Evolutionary conservation across 305 asterid genomes (phyloP), one percentile per base, ranked within the genome.

Genomic region (Lippia alba): DNA sequence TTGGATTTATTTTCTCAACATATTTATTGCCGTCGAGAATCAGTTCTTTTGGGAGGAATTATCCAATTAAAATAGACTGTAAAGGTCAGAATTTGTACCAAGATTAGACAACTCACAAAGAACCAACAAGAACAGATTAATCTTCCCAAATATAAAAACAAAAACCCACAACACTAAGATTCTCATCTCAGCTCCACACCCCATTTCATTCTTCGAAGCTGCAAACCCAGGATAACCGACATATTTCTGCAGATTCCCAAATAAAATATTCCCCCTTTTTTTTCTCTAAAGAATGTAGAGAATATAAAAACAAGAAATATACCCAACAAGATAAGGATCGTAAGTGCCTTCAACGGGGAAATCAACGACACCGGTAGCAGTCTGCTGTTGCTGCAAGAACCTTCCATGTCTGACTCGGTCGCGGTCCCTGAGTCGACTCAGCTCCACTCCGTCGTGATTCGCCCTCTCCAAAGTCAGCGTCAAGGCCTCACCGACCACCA

Each of bases 321-420:
- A 93, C 97, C 98, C 98, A 64, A 91, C 94, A 75, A 79, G 80
- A 80, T 73, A 86, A 60, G 98, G 98, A 83, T 93, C 94, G 46
- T 78, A 93, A 69, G 90, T 87, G 71, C 98, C 98, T 67, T 87
- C 77, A 60, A 91, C 91, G 16, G 89, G 86, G 72, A 93, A 84
- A 86, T 93, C 91, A 75, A 85, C 84, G 68, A 93, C 89, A 50
- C 90, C 91, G 15, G 59, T 2, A 51, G 80, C 30, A 24, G 30
- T 24, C 30, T 24, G 71, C 79, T 70, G 82, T 62, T 89, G 94
- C 83, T 94, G 97, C 86, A 93, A 73, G 48, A 93, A 50, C 66
- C 97, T 74, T 50, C 92, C 86, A 76, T 89, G 97, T 41, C 98
- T 68, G 46, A 87, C 70, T n/a, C 83, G 80, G 86, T 93, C 98